A percentile compares a stretch with the other conserved stretches of the same genome.
Evolutionary conservation across 2,329 filamentous ascomycete genomes (phyloP).

Genomic region (Diatrype stigma): DNA sequence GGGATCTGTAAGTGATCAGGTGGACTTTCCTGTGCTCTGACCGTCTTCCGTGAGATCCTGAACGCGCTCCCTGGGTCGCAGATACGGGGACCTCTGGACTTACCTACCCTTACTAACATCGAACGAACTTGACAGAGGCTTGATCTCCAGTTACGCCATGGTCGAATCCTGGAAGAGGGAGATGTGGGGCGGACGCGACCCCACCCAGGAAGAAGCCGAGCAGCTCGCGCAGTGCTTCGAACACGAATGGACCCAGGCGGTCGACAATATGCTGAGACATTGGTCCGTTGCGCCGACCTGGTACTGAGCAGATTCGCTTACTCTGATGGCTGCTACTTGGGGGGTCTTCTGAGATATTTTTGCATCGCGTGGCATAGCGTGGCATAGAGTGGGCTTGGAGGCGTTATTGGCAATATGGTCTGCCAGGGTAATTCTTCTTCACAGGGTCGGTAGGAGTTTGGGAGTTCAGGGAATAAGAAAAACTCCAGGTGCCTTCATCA

Average conservation of each 20-base stretch:
- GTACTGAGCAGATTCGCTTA: constrained; percentile 30
- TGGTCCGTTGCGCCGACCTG: constrained; percentile 60
- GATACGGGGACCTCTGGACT: too few species aligned
- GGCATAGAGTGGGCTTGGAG: not conserved
- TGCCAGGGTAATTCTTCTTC: not conserved
- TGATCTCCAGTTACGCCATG: constrained; percentile 58
- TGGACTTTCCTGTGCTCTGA: too few species aligned
- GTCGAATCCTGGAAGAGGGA: constrained; percentile 57
- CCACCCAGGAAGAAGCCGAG: constrained; percentile 50
- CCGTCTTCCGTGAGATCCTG: too few species aligned
- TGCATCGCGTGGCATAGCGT: not conserved
- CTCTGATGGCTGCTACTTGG: not conserved
- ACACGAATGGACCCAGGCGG: constrained; percentile 62
- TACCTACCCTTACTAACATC: not conserved
- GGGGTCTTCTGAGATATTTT: not conserved
- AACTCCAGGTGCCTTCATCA: not conserved
- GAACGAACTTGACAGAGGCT: constrained; percentile 44
- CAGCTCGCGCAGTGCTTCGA: constrained; percentile 60
- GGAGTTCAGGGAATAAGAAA: not conserved
- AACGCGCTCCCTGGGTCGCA: too few species aligned
- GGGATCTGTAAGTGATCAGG: constrained; percentile 58
- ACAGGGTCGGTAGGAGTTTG: not conserved
- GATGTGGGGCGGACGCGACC: constrained; percentile 65
- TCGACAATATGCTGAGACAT: constrained; percentile 63
- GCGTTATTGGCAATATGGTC: not conserved